Base-by-base conservation (phyloP, 208 protist genomes). In the Trypanosoma caninum region DNA sequence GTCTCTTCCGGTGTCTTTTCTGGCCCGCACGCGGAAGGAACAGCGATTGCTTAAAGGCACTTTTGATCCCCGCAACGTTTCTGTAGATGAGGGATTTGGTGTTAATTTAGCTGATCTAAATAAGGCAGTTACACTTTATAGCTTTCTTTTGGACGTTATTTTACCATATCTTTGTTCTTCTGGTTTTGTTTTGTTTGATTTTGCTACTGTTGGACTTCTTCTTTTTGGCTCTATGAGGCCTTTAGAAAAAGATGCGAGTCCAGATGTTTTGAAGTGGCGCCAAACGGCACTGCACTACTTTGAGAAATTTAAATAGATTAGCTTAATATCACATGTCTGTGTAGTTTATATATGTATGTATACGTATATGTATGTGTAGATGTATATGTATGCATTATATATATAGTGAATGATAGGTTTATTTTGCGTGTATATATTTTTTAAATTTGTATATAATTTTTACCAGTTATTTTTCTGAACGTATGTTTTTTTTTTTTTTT, bases 141-240 rank as follows among this genome's bases (percentile, higher is more conserved):
- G 72, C 10, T 73, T 91, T 63, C 68, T 75, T 5, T 59, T 88
- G 57, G 86, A 91, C 25, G 75, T 88, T 22, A 55, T 88, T 18
- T 61, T 91, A 23, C 84, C 84, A 14, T 51, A 88, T 23, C 52
- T 65, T 18, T n/a, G 54, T 10, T 35, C 74, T 16, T 82, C 80
- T 27, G 65, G 69, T 44, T 76, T 91, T 27, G 33, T 72, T 16
- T 13, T 64, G 33, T 57, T 87, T 37, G 84, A 91, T 53, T 91
- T 91, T 56, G 46, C 84, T 3, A 75, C 80, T 0, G 18, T 88
- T 23, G 78, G 69, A 13, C 65, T 91, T 60, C 28, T 91, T 7
- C 55, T 91, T 16, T 85, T 86, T 65, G 67, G 62, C 10, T 69
- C 80, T 2, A 48, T 88, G 30, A 65, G 75, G 51, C 42, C 50